A percentile compares a stretch with the other conserved stretches of the same genome.
Evolutionary conservation across 2,329 filamentous ascomycete genomes (phyloP).

Genomic region (Alternaria sp.): DNA sequence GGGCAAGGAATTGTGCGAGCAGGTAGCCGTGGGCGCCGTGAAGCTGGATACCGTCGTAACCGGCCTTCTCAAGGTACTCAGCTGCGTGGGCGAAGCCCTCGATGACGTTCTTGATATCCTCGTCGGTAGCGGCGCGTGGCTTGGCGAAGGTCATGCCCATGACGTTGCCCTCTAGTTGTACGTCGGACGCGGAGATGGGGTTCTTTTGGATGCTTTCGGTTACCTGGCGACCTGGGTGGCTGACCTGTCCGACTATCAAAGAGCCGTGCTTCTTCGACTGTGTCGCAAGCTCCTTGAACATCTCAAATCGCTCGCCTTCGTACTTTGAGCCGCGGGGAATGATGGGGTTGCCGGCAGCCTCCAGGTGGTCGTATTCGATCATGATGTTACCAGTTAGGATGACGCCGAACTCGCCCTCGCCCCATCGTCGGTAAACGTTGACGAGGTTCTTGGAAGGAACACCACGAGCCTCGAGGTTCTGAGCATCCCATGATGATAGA

Average conservation of each 20-base stretch:
- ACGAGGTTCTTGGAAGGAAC: conserved; percentile 61
- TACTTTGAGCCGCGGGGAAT: conserved; percentile 61
- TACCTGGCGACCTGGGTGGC: conserved; percentile 67
- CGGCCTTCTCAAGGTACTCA: conserved; percentile 67
- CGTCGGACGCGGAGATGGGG: conserved; percentile 59
- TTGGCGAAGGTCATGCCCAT: conserved; percentile 59
- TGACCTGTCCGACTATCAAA: conserved; percentile 66
- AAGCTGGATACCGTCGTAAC: conserved; percentile 60
- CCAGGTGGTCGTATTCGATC: conserved; percentile 68
- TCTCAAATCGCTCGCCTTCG: conserved; percentile 64
- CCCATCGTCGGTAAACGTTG: conserved; percentile 64
- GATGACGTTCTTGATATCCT: conserved; percentile 64
- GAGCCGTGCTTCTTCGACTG: conserved; percentile 63
- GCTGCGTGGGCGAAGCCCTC: conserved; percentile 67
- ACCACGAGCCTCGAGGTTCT: conserved; percentile 59
- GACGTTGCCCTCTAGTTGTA: conserved; percentile 41
- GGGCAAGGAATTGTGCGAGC: conserved; percentile 54
- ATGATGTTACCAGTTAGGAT: conserved; percentile 70
- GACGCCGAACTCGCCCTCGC: conserved; percentile 51
- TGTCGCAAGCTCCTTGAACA: conserved; percentile 63
- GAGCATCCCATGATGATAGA: conserved; percentile 65
- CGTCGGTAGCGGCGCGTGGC: conserved; percentile 60
- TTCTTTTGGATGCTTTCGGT: conserved; percentile 53
- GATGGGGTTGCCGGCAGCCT: conserved; percentile 63
- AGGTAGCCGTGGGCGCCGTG: conserved; percentile 56